Conservation (phyloP, 106 monocot species). For the Triglochin maritima region DNA sequence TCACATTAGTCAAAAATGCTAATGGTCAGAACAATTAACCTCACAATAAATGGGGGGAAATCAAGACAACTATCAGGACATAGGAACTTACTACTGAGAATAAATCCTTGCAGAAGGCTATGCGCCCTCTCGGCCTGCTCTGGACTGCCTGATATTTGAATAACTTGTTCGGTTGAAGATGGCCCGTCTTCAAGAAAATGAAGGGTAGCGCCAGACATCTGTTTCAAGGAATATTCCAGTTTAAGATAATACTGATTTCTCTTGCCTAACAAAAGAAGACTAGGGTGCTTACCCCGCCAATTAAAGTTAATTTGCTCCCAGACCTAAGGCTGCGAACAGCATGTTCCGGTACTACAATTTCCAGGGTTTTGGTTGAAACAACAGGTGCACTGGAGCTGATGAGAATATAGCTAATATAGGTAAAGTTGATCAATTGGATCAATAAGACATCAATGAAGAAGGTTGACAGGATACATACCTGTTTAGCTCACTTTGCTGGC, state of each 20-base stretch:
- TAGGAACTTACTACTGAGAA: conserved; percentile 68
- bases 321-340: conserved; percentile 75
- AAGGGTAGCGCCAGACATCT: conserved; percentile 92
- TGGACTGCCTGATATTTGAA: conserved; percentile 84
- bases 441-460: not conserved
- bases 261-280: too few relatives aligned
- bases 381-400: conserved; percentile 47
- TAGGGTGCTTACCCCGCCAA: conserved; percentile 50
- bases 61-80: too few relatives aligned
- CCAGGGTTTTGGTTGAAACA: conserved; percentile 61
- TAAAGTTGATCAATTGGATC: not conserved
- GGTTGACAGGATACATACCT: conserved; percentile 19
- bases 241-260: not conserved
- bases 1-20: too few relatives aligned
- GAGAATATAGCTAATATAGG: not conserved
- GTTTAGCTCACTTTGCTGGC: conserved; percentile 35
- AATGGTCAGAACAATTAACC: too few relatives aligned
- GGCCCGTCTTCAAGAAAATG: conserved; percentile 54
- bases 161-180: conserved; percentile 50
- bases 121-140: conserved; percentile 92
- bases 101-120: conserved; percentile 91
- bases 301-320: conserved; percentile 80
- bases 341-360: conserved; percentile 68
- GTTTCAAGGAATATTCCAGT: conserved; percentile 11
- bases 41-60: too few relatives aligned